Base-by-base conservation (phyloP, 139 green algal genomes). In the Microglena sp. region DNA sequence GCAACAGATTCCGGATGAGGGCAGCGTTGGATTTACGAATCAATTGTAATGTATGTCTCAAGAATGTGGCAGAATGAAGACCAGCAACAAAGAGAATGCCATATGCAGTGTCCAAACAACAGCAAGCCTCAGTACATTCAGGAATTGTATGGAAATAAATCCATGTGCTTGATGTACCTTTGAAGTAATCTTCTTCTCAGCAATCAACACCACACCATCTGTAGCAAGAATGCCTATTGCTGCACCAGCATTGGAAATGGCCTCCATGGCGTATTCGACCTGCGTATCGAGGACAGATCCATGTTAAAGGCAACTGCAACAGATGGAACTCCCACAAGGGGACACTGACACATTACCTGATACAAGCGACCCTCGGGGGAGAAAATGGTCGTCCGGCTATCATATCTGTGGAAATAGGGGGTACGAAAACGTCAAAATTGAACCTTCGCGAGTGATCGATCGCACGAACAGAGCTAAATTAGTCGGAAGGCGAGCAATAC, bases 241-340 rank as follows among this genome's bases (percentile, higher is more conserved):
- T 4, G 92, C 86, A 18, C 94, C 94, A 5, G 94, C 94, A 28
- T 99, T 95, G 15, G 83, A 93, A 65, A 99, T 99, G 22, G 94
- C 92, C 73, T 99, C 94, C 90, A 99, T 97, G 8, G 94, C 94
- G 69, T 99, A 99, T 74, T 95, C 89, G 21, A 95, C 89, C n/a
- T n/a, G n/a, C 73, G 91, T 18, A 50, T 11, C 40, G 40, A n/a
- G 40, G 40, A 50, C 40, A 11, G 18, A 50, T 11, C 18, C 40
- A 50, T 50, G 40, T n/a, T n/a, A 18, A 50, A 18, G 40, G 11
- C 11, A 50, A n/a, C 40, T 18, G 11, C 40, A 50, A 50, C 11
- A n/a, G 11, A 50, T n/a, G 40, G 11, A 11, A n/a, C 40, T 18
- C 40, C 18, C 40, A n/a, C 11, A 50, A 11, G 29, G 5, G 7